phyloP scores from a whole-genome alignment of 305 asterid genomes.

The Coffea humblotiana region DNA sequence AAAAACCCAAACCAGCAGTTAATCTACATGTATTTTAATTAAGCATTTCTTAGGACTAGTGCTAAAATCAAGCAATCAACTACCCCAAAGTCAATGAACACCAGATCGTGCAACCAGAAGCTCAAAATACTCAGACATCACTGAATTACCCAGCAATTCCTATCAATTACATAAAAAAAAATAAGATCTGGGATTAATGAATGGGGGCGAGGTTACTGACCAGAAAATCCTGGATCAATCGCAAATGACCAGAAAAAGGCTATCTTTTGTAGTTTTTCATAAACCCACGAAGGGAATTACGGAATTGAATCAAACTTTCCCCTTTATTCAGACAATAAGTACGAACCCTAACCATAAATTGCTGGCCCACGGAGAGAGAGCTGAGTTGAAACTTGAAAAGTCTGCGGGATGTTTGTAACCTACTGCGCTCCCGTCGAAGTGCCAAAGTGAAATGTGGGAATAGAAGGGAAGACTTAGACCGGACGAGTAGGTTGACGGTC shows the following conservation, averaged over 20 bases:
- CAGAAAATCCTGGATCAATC: slow-evolving; percentile 14
- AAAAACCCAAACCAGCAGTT: background rate
- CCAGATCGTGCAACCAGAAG: slow-evolving; percentile 19
- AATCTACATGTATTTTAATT: background rate
- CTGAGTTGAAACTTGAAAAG: background rate
- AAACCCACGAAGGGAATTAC: background rate
- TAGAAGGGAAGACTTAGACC: slow-evolving; percentile 10
- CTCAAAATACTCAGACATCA: background rate
- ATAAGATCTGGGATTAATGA: slow-evolving; percentile 12
- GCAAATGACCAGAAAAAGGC: background rate
- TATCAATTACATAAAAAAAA: background rate
- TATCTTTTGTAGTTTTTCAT: background rate
- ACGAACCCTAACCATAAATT: slow-evolving; percentile 6
- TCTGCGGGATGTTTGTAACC: background rate
- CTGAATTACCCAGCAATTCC: background rate
- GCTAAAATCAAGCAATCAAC: slow-evolving; percentile 6
- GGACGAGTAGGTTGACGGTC: slow-evolving; percentile 21
- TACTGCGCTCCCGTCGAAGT: slow-evolving; percentile 10
- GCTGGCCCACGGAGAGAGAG: background rate
- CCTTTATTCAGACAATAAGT: background rate
- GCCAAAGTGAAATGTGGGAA: slow-evolving; percentile 2
- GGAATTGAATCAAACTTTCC: background rate
- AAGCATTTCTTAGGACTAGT: background rate
- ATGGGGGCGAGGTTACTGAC: slow-evolving; percentile 11
- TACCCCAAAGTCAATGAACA: background rate